Conservation (phyloP, 208 protist species). For the Herpetomonas samuelpessoai region DNA sequence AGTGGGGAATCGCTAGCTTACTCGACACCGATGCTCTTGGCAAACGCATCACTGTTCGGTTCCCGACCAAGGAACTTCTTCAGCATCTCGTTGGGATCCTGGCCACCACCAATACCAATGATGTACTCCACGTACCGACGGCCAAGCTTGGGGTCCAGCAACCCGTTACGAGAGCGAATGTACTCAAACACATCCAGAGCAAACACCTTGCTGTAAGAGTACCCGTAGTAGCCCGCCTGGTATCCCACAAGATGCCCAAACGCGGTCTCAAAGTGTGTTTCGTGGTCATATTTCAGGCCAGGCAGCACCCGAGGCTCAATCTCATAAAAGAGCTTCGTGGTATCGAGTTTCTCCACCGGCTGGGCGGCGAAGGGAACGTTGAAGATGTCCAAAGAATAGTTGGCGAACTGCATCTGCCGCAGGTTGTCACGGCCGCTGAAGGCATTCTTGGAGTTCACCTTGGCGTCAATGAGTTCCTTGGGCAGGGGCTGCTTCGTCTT, state of each 20-base stretch:
- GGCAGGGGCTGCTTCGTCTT: conserved; percentile 75
- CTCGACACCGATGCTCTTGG: conserved; percentile 63
- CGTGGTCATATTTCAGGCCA: conserved; percentile 48
- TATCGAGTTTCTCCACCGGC: conserved; percentile 42
- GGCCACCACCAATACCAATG: conserved; percentile 72
- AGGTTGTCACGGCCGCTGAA: conserved; percentile 69
- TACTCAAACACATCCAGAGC: conserved; percentile 82
- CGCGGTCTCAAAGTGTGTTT: conserved; percentile 75
- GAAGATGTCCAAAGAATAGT: conserved; percentile 77
- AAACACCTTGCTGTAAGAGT: conserved; percentile 89
- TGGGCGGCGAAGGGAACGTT: conserved; percentile 58
- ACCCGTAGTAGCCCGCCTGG: conserved; percentile 79
- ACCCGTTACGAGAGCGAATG: conserved; percentile 58
- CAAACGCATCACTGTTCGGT: conserved; percentile 77
- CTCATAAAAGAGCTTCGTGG: conserved; percentile 50
- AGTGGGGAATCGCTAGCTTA: neutral
- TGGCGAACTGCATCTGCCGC: conserved; percentile 77
- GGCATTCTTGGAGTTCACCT: conserved; percentile 72
- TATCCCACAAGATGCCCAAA: conserved; percentile 85
- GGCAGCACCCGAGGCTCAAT: conserved; percentile 55
- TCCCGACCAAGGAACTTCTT: conserved; percentile 81
- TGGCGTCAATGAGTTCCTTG: conserved; percentile 61
- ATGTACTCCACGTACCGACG: conserved; percentile 67
- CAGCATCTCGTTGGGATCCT: conserved; percentile 73
- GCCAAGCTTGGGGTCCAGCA: conserved; percentile 67